phyloP scores from a whole-genome alignment of 495 filamentous ascomycete genomes.

The Hyaloscypha finlandica region DNA sequence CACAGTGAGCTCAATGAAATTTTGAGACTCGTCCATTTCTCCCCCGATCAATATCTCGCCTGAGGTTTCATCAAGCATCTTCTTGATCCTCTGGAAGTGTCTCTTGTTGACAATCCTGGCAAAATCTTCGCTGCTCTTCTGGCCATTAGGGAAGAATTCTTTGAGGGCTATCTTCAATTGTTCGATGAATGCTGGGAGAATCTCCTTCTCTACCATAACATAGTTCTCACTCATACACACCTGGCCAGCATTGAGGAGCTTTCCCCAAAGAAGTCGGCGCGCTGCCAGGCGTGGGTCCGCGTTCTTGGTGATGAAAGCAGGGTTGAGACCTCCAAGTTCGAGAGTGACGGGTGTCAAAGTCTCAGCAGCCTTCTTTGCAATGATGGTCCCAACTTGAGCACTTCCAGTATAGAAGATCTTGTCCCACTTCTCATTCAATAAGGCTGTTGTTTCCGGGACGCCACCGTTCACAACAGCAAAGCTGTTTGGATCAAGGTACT shows the following conservation, averaged over 20 bases:
- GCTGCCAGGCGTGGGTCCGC: slow-evolving; percentile 82
- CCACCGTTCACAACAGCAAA: slow-evolving; percentile 81
- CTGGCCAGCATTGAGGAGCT: slow-evolving; percentile 82
- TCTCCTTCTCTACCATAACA: slow-evolving; percentile 72
- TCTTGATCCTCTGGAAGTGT: slow-evolving; percentile 82
- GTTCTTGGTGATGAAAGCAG: slow-evolving; percentile 82
- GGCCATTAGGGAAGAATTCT: slow-evolving; percentile 85
- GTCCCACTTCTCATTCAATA: slow-evolving; percentile 90
- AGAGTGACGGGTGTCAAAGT: slow-evolving; percentile 85
- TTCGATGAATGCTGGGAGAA: slow-evolving; percentile 71
- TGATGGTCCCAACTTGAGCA: slow-evolving; percentile 75
- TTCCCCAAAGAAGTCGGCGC: slow-evolving; percentile 82
- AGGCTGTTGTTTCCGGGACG: slow-evolving; percentile 73
- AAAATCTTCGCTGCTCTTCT: slow-evolving; percentile 72
- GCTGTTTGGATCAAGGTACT: slow-evolving; percentile 72
- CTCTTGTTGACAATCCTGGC: slow-evolving; percentile 74
- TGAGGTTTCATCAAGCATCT: slow-evolving; percentile 76
- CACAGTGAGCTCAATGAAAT: slow-evolving; percentile 84
- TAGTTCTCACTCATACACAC: slow-evolving; percentile 91
- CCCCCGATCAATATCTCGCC: slow-evolving; percentile 89
- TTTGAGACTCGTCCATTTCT: slow-evolving; percentile 71
- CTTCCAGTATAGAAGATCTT: slow-evolving; percentile 97
- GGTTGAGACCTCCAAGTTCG: slow-evolving; percentile 90
- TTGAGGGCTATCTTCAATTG: slow-evolving; percentile 70
- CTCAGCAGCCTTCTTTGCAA: slow-evolving; percentile 90